Evolutionary conservation across 2,329 filamentous ascomycete genomes (phyloP).

Genomic region (Mycosphaerella arachidis): DNA sequence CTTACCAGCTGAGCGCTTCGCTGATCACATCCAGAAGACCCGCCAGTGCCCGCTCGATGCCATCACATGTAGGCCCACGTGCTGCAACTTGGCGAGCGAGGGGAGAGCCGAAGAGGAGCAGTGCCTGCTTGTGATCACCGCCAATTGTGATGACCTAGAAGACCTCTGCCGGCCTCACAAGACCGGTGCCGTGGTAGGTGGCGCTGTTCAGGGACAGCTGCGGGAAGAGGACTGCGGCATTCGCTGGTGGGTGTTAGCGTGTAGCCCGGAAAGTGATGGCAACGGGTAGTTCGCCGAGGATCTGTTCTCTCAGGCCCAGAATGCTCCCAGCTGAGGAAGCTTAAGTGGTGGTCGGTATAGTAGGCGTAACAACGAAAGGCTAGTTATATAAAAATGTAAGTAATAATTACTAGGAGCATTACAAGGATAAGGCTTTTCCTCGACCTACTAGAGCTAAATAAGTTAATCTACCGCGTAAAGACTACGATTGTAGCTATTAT

Average conservation of each 20-base stretch:
- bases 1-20: background rate
- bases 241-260: conserved; percentile 11
- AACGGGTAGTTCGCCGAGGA: conserved; percentile 8
- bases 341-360: background rate
- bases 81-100: conserved; percentile 2
- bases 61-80: background rate
- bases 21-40: conserved; percentile 6
- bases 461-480: too few relatives aligned
- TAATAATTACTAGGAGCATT: too few relatives aligned
- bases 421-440: too few relatives aligned
- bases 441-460: too few relatives aligned
- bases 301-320: conserved; percentile 13
- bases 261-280: background rate
- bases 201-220: conserved; percentile 4
- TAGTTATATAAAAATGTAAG: too few relatives aligned
- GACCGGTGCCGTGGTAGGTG: background rate
- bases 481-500: too few relatives aligned
- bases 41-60: conserved; percentile 4
- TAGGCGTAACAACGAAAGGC: background rate
- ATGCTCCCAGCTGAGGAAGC: background rate
- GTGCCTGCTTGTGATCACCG: conserved; percentile 4
- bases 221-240: conserved; percentile 14
- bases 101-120: conserved; percentile 5
- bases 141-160: conserved; percentile 11
- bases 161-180: conserved; percentile 6